Percentiles rank a stretch among this genome's conserved stretches.
Evolutionary conservation across 306 rosid species (phyloP).

Genomic region (Sicyos baderoa): DNA sequence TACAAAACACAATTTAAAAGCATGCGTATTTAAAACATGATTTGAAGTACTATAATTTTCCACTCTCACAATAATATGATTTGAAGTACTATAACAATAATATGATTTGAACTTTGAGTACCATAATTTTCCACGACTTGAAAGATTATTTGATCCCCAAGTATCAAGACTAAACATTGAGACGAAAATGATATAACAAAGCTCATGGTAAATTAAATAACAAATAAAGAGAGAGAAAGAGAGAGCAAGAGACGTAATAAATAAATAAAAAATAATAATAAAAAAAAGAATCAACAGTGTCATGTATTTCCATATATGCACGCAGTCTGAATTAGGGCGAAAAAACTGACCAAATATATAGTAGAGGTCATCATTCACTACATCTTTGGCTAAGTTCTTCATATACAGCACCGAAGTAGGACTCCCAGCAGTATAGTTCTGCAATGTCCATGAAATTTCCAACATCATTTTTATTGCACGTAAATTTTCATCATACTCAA

Average conservation of each 20-base stretch:
- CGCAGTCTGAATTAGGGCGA: neutral
- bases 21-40: neutral
- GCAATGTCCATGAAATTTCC: constrained; percentile 34
- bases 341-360: constrained; percentile 65
- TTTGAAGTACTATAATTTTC: too few species aligned
- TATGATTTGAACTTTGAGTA: neutral
- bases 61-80: neutral
- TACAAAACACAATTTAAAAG: constrained; percentile 23
- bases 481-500: neutral
- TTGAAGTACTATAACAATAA: neutral
- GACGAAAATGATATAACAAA: neutral
- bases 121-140: neutral
- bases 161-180: neutral
- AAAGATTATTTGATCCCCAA: neutral
- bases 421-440: constrained; percentile 80
- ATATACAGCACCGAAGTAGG: constrained; percentile 79
- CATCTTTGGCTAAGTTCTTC: constrained; percentile 93
- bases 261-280: too few species aligned
- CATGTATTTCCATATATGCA: constrained; percentile 1
- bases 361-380: constrained; percentile 62
- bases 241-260: neutral
- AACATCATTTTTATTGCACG: neutral
- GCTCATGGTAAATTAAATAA: neutral
- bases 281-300: neutral
- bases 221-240: neutral